Evolutionary conservation across 2,329 filamentous ascomycete genomes (phyloP).

Genomic region (Aureobasidium sp.): DNA sequence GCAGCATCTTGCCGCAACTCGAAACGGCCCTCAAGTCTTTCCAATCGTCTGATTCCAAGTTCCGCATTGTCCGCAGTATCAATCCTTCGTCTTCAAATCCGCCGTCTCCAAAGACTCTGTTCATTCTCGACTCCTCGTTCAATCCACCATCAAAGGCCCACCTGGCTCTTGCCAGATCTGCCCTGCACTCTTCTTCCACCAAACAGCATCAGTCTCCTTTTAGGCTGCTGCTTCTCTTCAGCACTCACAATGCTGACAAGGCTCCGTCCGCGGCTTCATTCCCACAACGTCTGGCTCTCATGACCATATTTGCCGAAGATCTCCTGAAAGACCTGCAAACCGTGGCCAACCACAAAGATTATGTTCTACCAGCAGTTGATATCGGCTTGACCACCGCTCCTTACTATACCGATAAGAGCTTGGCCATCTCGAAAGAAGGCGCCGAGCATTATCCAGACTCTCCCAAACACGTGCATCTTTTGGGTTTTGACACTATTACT

Average conservation of each 20-base stretch:
- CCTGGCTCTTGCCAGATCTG: conserved; percentile 45
- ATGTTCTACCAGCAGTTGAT: conserved; percentile 43
- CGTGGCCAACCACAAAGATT: not conserved
- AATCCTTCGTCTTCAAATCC: conserved; percentile 14
- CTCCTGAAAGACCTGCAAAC: conserved; percentile 23
- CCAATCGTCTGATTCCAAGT: conserved; percentile 28
- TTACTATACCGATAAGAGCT: conserved; percentile 65
- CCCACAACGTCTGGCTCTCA: conserved; percentile 59
- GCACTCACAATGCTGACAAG: conserved; percentile 60
- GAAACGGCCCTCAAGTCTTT: conserved; percentile 35
- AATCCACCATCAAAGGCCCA: conserved; percentile 56
- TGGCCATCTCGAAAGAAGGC: conserved; percentile 42
- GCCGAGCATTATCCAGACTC: conserved; percentile 24
- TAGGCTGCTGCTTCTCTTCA: conserved; percentile 50
- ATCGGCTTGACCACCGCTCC: conserved; percentile 63
- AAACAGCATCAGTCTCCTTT: conserved; percentile 27
- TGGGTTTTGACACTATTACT: conserved; percentile 68
- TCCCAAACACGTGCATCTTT: conserved; percentile 55
- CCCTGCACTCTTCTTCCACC: conserved; percentile 34
- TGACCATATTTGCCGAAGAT: conserved; percentile 58
- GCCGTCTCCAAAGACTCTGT: conserved; percentile 38
- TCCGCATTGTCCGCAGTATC: conserved; percentile 28
- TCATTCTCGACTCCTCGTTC: conserved; percentile 58
- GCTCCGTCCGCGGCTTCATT: conserved; percentile 59
- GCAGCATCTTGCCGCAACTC: conserved; percentile 30